Conservation (phyloP, 257 asterid species). For the Haberlea rhodopensis region DNA sequence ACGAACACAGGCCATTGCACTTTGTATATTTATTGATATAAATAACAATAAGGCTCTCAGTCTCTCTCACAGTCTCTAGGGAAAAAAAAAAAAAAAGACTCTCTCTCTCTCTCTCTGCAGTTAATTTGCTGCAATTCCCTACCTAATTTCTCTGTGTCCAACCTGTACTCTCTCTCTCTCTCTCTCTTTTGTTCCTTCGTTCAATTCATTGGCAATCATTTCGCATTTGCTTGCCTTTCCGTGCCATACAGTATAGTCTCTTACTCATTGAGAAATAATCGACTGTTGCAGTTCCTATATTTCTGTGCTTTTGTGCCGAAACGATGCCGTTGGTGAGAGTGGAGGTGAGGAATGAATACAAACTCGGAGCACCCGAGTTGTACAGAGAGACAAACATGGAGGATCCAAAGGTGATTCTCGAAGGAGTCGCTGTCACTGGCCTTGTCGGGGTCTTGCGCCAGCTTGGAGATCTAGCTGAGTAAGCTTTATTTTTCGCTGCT, state of each 20-base stretch:
- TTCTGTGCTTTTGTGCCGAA: background rate
- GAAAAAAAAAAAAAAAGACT: too few relatives aligned
- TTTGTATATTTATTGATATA: background rate
- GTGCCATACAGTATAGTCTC: background rate
- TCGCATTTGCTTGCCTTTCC: background rate
- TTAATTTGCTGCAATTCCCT: slow-evolving; percentile 46
- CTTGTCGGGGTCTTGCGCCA: slow-evolving; percentile 88
- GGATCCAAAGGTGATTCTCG: slow-evolving; percentile 75
- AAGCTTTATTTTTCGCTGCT: slow-evolving; percentile 12
- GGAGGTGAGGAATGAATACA: slow-evolving; percentile 74
- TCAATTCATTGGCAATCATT: slow-evolving; percentile 30
- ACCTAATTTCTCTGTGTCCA: slow-evolving; percentile 33
- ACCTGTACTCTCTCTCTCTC: slow-evolving; percentile 4
- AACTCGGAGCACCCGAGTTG: slow-evolving; percentile 74
- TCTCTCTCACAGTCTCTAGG: too few relatives aligned
- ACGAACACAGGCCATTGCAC: too few relatives aligned
- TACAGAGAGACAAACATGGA: slow-evolving; percentile 54
- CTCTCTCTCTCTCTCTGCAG: slow-evolving; percentile 38
- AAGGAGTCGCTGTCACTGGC: slow-evolving; percentile 83
- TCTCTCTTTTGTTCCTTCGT: slow-evolving; percentile 26
- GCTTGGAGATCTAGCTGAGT: slow-evolving; percentile 97
- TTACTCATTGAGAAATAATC: background rate
- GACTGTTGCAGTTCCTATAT: slow-evolving; percentile 26
- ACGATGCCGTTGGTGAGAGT: slow-evolving; percentile 84
- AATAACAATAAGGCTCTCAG: slow-evolving; percentile 16